A percentile compares a stretch with the other conserved stretches of the same genome.
These are phyloP conservation scores for Tubosaeta brunneosetosa DNA, from an alignment of 768 basidiomycete genomes.

Conservation along the genomic window DNA sequence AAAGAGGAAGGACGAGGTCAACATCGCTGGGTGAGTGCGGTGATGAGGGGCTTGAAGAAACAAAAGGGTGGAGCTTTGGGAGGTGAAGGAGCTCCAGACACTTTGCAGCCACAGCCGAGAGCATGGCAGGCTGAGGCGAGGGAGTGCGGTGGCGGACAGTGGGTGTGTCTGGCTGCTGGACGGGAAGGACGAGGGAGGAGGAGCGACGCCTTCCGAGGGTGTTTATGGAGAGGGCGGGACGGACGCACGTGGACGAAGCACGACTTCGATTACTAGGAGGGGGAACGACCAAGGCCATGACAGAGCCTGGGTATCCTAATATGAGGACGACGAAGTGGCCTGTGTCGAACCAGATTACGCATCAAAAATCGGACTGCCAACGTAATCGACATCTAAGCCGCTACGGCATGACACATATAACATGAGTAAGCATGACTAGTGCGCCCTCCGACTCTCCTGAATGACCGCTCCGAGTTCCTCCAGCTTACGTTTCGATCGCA, in stretches of 20 bases:
- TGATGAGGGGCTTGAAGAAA: constrained; percentile 45
- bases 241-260: constrained; percentile 56
- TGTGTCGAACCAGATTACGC: constrained; percentile 4
- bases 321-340: background rate
- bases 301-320: background rate
- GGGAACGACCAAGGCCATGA: constrained; percentile 35
- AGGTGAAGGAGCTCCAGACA: constrained; percentile 52
- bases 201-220: constrained; percentile 55
- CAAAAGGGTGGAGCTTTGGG: constrained; percentile 35
- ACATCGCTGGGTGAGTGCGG: constrained; percentile 36
- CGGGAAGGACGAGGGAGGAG: constrained; percentile 40
- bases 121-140: constrained; percentile 40
- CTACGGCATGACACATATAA: background rate
- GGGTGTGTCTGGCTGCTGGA: constrained; percentile 14
- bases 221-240: constrained; percentile 46
- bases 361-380: constrained; percentile 20
- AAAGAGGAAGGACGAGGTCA: constrained; percentile 51
- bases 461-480: constrained; percentile 92
- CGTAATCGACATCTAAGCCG: constrained; percentile 21
- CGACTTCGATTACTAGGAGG: constrained; percentile 43
- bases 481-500: constrained; percentile 97
- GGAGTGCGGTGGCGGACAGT: constrained; percentile 1
- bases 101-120: constrained; percentile 46
- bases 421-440: constrained; percentile 29
- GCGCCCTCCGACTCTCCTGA: constrained; percentile 84